These are phyloP conservation scores for Moniliophthora roreri DNA, from an alignment of 1,284 basidiomycete species.

Conservation along the genomic window DNA sequence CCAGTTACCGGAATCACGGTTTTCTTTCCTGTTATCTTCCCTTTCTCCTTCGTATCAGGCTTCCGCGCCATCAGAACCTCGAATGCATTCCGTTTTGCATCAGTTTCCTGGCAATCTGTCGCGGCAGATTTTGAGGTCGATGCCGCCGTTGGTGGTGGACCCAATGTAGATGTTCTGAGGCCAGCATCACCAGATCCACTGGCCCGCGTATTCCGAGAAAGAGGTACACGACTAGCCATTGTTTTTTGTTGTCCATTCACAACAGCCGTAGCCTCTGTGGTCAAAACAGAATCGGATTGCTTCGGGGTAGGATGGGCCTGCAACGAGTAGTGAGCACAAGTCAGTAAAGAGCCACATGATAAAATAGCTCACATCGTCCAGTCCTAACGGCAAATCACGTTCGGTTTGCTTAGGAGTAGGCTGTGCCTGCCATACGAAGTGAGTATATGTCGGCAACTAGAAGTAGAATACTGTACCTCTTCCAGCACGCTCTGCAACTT, in stretches of 20 bases:
- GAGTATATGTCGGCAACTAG: too few relatives aligned
- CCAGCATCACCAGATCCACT: constrained; percentile 18
- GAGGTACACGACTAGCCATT: not conserved
- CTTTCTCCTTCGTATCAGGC: not conserved
- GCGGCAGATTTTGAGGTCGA: not conserved
- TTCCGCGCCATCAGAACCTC: not conserved
- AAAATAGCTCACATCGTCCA: too few relatives aligned
- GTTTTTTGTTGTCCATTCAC: too few relatives aligned
- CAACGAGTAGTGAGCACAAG: too few relatives aligned
- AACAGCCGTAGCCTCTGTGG: not conserved
- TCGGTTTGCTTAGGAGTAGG: too few relatives aligned
- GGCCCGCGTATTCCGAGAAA: not conserved
- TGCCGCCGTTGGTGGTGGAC: not conserved
- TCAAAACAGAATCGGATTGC: not conserved
- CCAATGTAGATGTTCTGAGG: not conserved
- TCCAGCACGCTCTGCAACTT: not conserved
- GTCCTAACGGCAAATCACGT: too few relatives aligned
- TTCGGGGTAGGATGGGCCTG: too few relatives aligned
- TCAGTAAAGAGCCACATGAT: too few relatives aligned
- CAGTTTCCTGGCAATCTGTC: too few relatives aligned
- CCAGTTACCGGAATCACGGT: too few relatives aligned
- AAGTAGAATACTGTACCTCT: too few relatives aligned
- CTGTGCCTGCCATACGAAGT: too few relatives aligned
- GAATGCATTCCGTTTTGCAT: not conserved
- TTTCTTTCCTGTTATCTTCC: not conserved